Conservation (phyloP, 441 rosid genomes). For the Croton laevigatus region DNA sequence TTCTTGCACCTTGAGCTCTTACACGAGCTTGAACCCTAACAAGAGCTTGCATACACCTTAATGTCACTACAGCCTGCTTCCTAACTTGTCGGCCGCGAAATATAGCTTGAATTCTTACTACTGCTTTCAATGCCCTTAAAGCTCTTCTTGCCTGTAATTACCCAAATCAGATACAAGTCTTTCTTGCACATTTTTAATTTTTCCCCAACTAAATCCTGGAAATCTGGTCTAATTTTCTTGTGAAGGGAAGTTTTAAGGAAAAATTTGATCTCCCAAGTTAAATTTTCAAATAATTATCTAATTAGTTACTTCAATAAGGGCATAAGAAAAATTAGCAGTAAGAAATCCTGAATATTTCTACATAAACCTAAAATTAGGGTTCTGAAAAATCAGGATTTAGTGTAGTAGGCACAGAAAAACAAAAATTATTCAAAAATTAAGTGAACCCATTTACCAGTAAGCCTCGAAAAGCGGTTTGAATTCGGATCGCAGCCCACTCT, state of each 20-base stretch:
- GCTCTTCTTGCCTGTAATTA: constrained; percentile 71
- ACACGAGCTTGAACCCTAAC: constrained; percentile 84
- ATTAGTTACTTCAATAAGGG: neutral
- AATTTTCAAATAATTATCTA: neutral
- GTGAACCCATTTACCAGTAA: constrained; percentile 47
- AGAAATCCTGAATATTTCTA: neutral
- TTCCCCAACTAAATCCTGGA: neutral
- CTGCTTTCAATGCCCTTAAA: constrained; percentile 79
- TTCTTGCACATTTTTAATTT: neutral
- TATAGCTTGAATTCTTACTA: constrained; percentile 88
- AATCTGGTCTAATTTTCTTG: neutral
- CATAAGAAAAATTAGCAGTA: neutral
- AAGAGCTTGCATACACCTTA: constrained; percentile 96
- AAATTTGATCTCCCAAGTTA: neutral
- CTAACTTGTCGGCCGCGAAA: constrained; percentile 84
- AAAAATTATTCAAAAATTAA: neutral
- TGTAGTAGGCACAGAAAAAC: neutral
- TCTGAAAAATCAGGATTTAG: neutral
- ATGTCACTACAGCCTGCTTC: constrained; percentile 89
- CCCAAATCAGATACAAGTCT: neutral
- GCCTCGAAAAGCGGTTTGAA: constrained; percentile 76
- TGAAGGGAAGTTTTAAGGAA: neutral
- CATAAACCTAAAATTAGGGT: neutral
- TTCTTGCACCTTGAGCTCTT: constrained; percentile 45
- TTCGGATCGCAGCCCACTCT: constrained; percentile 81